Conservation (phyloP, 805 yeast species). For the Myxozyma geophila region DNA sequence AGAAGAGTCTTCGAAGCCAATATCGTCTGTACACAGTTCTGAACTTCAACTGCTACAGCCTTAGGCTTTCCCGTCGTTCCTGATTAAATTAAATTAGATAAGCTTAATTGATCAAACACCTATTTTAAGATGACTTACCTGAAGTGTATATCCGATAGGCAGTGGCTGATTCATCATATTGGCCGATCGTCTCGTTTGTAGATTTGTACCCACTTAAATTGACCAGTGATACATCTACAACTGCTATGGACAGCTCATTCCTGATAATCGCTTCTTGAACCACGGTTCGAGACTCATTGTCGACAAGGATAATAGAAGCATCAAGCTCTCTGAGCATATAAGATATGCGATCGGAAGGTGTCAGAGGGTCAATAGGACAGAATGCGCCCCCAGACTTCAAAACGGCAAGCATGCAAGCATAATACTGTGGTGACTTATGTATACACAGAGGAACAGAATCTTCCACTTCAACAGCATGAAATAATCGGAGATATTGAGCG, state of each 20-base stretch:
- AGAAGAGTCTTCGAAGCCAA: conserved; percentile 25
- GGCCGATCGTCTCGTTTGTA: not conserved
- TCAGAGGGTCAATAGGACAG: conserved; percentile 33
- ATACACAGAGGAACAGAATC: conserved; percentile 28
- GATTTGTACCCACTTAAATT: not conserved
- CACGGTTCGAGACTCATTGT: not conserved
- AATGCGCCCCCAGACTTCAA: conserved; percentile 36
- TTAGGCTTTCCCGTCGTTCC: conserved; percentile 38
- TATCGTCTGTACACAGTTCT: conserved; percentile 33
- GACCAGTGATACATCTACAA: conserved; percentile 14
- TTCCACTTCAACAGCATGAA: conserved; percentile 10
- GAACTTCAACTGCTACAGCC: conserved; percentile 34
- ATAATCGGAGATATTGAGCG: conserved; percentile 8
- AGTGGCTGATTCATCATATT: conserved; percentile 8
- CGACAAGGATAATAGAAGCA: conserved; percentile 19
- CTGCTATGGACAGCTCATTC: not conserved
- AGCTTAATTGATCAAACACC: not conserved
- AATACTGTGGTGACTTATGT: conserved; percentile 27
- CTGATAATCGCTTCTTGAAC: not conserved
- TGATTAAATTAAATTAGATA: not conserved
- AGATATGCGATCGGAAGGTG: conserved; percentile 25
- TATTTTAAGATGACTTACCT: conserved; percentile 12
- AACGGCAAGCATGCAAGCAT: conserved; percentile 23
- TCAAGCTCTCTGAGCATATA: conserved; percentile 29
- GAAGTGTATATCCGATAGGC: conserved; percentile 38